Evolutionary conservation across 2,329 filamentous ascomycete genomes (phyloP).

Genomic region (Cordyceps tenuipes): DNA sequence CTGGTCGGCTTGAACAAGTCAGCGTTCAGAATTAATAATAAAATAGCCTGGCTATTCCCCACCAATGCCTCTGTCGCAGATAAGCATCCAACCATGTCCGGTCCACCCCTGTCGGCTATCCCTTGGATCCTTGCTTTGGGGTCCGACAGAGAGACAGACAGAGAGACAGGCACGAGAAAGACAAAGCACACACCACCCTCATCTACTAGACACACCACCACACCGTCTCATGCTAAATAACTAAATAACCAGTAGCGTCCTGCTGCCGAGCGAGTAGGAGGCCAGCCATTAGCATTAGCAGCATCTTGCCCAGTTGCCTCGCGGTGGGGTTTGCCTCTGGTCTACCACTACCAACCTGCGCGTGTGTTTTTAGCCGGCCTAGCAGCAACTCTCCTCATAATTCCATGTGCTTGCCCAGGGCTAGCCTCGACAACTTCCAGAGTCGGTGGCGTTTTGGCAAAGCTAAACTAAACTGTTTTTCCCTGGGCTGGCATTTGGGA

Average conservation of each 20-base stretch:
- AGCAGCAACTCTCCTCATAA: background rate
- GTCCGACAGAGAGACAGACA: background rate
- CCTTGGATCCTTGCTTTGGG: background rate
- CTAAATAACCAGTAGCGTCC: background rate
- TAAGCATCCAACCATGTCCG: background rate
- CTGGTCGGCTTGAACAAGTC: no score
- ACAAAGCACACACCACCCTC: no score
- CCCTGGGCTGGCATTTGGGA: background rate
- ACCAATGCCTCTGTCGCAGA: constrained; percentile 12
- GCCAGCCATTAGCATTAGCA: background rate
- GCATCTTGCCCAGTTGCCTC: background rate
- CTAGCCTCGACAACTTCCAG: background rate
- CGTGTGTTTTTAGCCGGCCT: background rate
- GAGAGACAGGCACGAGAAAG: background rate
- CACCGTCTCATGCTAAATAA: background rate
- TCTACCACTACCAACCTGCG: no score
- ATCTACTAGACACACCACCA: no score
- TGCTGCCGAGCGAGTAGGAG: constrained; percentile 1
- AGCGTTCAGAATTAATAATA: no score
- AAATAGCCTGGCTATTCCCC: background rate
- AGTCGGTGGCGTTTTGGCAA: background rate
- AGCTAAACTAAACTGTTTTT: background rate
- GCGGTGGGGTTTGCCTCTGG: background rate
- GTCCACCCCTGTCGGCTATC: background rate
- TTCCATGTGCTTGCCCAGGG: background rate